Evolutionary conservation across 2,329 filamentous ascomycete genomes (phyloP), one percentile per base, ranked within the genome.

Genomic region (Beauveria asiatica): DNA sequence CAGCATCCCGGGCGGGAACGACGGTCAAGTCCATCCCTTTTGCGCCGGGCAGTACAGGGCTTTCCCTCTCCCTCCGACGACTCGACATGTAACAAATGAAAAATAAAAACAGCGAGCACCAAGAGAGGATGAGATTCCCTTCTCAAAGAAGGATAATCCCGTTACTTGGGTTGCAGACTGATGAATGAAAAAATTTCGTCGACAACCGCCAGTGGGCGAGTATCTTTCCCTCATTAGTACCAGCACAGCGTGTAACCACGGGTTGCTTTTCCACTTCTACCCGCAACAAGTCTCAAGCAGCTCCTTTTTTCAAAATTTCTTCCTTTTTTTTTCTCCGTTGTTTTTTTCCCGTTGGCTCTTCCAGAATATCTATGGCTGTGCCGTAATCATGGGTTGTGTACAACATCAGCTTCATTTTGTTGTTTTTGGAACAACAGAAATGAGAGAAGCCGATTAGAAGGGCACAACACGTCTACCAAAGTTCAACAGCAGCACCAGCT

Each of bases 141-240:
- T 23, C 30, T 37, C 33, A 13, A 37, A 2, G 33, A 37, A 16
- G 33, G 5, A 16, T 1, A 16, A 3, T 37, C 3, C 33, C 11
- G 11, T 37, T 5, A 37, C 33, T 37, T 37, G 10, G 21, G 27
- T 37, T 60, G 42, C 51, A 61, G 53, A 62, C 57, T 57, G 65
- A 56, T 58, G 63, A 64, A 60, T 64, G 61, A 59, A 62, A 60
- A 59, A 62, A n/a, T n/a, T 37, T 37, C 33, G 57, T 59, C 49
- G 61, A 62, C 57, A 59, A 65, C 62, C 64, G 67, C 67, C 73
- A 73, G 74, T n/a, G 77, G 70, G 75, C 74, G 83, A 91, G 88
- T 96, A 92, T 97, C 93, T 97, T 97, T 97, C 93, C 93, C 92
- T 97, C 92, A 89, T 97, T 82, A 97, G 92, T 88, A 86, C 87